These are phyloP conservation scores for Leucoagaricus sp. DNA, from an alignment of 1,284 basidiomycete genomes.

Conservation along the genomic window DNA sequence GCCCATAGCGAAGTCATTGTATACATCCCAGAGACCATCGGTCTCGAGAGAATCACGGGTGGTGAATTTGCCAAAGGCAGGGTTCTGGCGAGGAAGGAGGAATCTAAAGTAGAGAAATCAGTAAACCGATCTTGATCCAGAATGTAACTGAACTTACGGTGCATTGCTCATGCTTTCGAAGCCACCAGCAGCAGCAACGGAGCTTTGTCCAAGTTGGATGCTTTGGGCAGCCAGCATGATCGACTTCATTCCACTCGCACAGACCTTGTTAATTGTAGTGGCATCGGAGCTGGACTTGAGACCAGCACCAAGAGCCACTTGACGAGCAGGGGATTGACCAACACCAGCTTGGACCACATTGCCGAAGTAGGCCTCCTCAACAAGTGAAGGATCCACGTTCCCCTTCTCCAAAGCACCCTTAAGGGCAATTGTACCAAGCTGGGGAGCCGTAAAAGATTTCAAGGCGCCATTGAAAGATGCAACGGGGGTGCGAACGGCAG, in stretches of 20 bases:
- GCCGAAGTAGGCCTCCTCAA: slow-evolving; percentile 97
- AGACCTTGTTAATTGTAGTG: slow-evolving; percentile 99
- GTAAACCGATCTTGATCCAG: slow-evolving; percentile 3
- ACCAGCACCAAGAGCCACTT: slow-evolving; percentile 89
- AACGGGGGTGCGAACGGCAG: slow-evolving; percentile 93
- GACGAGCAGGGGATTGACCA: slow-evolving; percentile 93
- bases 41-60: slow-evolving; percentile 86
- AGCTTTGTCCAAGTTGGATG: slow-evolving; percentile 85
- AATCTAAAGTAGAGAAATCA: slow-evolving; percentile 55
- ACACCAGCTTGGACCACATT: slow-evolving; percentile 97
- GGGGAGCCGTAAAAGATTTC: slow-evolving; percentile 87
- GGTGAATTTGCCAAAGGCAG: slow-evolving; percentile 89
- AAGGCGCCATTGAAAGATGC: slow-evolving; percentile 91
- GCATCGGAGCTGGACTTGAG: slow-evolving; percentile 87
- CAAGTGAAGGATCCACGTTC: slow-evolving; percentile 77
- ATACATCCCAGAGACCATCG: slow-evolving; percentile 96
- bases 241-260: slow-evolving; percentile 94
- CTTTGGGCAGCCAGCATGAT: slow-evolving; percentile 92
- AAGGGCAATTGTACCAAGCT: slow-evolving; percentile 88
- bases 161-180: slow-evolving; percentile 99
- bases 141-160: slow-evolving; percentile 59
- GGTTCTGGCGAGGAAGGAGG: slow-evolving; percentile 87
- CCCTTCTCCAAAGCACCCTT: slow-evolving; percentile 87
- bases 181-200: slow-evolving; percentile 90
- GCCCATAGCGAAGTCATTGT: slow-evolving; percentile 96